phyloP scores from a whole-genome alignment of 331 rosid species.

The Erythrophleum ivorense region DNA sequence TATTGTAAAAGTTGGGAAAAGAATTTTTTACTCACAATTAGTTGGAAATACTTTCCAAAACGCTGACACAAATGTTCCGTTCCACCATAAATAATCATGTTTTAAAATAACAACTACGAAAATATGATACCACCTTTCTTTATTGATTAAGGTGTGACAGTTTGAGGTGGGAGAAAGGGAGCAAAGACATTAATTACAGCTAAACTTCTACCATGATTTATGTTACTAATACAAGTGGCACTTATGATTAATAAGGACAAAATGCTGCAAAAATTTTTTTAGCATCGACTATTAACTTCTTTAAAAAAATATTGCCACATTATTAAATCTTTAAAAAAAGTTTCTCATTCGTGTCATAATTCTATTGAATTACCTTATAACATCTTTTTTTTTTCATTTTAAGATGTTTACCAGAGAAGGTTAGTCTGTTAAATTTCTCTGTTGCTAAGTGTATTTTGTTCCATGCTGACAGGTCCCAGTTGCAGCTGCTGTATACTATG shows the following conservation, averaged over 20 bases:
- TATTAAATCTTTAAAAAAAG: no score
- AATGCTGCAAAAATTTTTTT: background rate
- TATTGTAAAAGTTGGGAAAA: background rate
- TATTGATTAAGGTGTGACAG: background rate
- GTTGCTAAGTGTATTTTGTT: slow-evolving; percentile 13
- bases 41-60: background rate
- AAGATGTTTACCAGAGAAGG: background rate
- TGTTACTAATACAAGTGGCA: background rate
- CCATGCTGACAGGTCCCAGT: slow-evolving; percentile 74
- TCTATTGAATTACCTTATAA: background rate
- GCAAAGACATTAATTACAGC: background rate
- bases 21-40: background rate
- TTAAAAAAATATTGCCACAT: no score
- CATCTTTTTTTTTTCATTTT: no score
- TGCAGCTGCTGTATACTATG: slow-evolving; percentile 94
- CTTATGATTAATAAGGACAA: background rate
- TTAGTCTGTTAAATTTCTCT: background rate
- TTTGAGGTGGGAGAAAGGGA: slow-evolving; percentile 13
- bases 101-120: background rate
- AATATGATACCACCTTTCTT: background rate
- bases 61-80: background rate
- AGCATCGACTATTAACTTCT: no score
- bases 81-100: background rate
- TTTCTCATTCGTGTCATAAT: no score
- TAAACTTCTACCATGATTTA: slow-evolving; percentile 1